Base-by-base conservation (phyloP, 805 yeast species). In the Metschnikowia peoriensis region DNA sequence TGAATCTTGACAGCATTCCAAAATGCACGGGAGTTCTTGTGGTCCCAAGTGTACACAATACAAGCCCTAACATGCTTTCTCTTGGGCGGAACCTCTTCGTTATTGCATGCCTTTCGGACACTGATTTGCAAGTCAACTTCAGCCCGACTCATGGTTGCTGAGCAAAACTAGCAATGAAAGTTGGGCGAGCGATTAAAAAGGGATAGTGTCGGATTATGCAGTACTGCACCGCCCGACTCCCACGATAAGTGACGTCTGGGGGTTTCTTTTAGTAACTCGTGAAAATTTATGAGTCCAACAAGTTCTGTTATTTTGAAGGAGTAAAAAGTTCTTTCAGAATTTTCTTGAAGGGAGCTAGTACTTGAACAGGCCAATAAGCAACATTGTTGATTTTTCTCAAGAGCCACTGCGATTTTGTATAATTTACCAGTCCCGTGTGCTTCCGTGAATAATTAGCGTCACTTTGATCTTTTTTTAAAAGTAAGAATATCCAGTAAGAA, bases 1-100 rank as follows among this genome's bases (percentile, higher is more conserved):
- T 85, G 83, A 49, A 86, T 70, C 68, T 88, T 89, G 56, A 93
- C 74, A 1, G 86, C 84, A 61, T 88, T 84, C 93, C 97, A 93
- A 62, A 92, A 88, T 9, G 88, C 89, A 52, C 83, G 78, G 4
- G 96, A 84, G 39, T 89, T 83, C 66, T 88, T 86, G 63, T 89
- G 93, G 69, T 94, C 99, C 97, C 97, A 93, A 0, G 97, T 90
- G 69, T 86, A 92, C 38, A 93, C 96, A 54, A 92, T 92, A 73
- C 97, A 90, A 1, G 96, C 90, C 63, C 99, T 78, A 6, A 93
- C 98, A 70, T 93, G 99, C 68, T 93, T 93, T 61, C 99, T 78
- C 69, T 93, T 93, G 1, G 99, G 97, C 0, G 97, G 96, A 4
- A 88, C 80, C 65, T 91, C 97, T 28, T 91, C 97, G 16, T 80